Evolutionary conservation across 108 stramenopile species (phyloP).

Genomic region (Pseudonitzschia multiseries): DNA sequence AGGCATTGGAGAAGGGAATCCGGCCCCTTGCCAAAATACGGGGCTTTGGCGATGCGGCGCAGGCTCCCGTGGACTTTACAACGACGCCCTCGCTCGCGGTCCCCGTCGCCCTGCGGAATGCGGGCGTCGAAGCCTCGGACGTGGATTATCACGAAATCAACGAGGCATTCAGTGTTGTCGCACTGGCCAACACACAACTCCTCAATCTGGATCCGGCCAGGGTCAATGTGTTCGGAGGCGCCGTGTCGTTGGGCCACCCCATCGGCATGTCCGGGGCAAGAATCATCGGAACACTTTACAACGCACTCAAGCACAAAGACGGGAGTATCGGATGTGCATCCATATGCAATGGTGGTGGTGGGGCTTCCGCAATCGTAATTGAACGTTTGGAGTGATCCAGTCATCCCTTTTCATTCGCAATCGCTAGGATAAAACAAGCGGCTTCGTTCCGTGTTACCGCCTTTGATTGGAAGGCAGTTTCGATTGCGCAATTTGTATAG

Average conservation of each 20-base stretch:
- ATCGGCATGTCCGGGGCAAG: conserved; percentile 94
- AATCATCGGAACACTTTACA: conserved; percentile 88
- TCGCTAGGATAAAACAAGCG: too few relatives aligned
- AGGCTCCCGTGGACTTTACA: conserved; percentile 91
- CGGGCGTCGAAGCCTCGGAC: conserved; percentile 75
- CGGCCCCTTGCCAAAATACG: conserved; percentile 80
- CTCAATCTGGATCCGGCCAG: conserved; percentile 70
- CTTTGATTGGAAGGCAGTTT: too few relatives aligned
- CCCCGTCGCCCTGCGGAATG: conserved; percentile 79
- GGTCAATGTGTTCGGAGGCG: conserved; percentile 96
- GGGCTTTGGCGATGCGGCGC: conserved; percentile 88
- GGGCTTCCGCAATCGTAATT: conserved; percentile 93
- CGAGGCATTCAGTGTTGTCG: conserved; percentile 97
- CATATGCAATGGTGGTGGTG: conserved; percentile 99
- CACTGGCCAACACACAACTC: conserved; percentile 87
- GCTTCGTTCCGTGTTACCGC: too few relatives aligned
- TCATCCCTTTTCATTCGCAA: too few relatives aligned
- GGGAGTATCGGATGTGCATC: conserved; percentile 90
- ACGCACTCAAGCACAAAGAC: conserved; percentile 84
- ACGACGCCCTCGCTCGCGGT: conserved; percentile 90
- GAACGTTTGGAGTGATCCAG: conserved; percentile 71
- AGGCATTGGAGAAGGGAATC: conserved; percentile 64
- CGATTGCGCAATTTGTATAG: too few relatives aligned
- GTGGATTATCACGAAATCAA: conserved; percentile 97
- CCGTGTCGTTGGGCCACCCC: conserved; percentile 94